Conservation (phyloP, 2,329 filamentous ascomycete species). For the Fusarium sp. region DNA sequence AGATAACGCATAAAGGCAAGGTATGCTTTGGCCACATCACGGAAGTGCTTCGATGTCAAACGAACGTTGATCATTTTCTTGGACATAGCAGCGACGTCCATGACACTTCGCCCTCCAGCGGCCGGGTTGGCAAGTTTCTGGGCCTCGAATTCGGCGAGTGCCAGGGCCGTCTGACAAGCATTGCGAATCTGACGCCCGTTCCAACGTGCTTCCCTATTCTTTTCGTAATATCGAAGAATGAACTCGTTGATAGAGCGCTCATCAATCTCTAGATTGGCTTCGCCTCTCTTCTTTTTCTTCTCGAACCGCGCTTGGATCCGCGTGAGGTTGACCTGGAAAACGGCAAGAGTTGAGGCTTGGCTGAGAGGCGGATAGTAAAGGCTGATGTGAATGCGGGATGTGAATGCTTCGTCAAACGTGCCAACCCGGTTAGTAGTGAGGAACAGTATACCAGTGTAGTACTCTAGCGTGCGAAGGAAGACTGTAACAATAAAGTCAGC, state of each 20-base stretch:
- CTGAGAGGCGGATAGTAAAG: constrained; percentile 4
- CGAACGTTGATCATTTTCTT: background rate
- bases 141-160: background rate
- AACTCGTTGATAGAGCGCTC: background rate
- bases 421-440: constrained; percentile 5
- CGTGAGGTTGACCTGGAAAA: background rate
- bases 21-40: background rate
- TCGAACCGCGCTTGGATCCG: background rate
- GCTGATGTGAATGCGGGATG: background rate
- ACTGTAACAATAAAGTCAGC: background rate
- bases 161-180: accelerated
- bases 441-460: background rate
- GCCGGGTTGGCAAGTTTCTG: background rate
- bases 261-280: background rate
- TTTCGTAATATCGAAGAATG: background rate
- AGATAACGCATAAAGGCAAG: background rate
- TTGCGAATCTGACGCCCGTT: constrained; percentile 8
- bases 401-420: constrained; percentile 4
- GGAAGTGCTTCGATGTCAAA: background rate
- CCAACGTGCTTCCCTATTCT: background rate
- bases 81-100: background rate
- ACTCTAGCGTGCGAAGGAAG: constrained; percentile 1
- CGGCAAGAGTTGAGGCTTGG: accelerated
- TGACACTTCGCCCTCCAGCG: accelerated
- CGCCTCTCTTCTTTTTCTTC: background rate